Evolutionary conservation across 148 eudicot genomes (phyloP).

Genomic region (Nepenthes gracilis): DNA sequence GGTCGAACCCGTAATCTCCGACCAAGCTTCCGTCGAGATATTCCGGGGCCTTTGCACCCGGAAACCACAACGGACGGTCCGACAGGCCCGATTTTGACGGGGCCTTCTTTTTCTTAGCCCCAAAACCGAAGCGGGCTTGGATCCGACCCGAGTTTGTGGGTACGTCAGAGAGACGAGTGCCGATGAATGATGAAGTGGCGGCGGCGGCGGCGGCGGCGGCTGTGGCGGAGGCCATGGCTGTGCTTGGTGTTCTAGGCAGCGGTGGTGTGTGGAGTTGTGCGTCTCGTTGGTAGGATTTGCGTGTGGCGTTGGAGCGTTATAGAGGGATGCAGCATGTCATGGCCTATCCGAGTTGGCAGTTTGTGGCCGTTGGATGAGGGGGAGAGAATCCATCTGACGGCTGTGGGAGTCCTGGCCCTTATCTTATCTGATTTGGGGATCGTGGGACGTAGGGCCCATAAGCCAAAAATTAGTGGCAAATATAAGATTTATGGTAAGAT

Average conservation of each 20-base stretch:
- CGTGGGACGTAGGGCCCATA: too few species aligned
- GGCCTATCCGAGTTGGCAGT: slow-evolving; percentile 28
- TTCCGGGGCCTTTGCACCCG: slow-evolving; percentile 78
- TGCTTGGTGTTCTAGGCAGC: not conserved
- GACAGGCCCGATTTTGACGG: slow-evolving; percentile 21
- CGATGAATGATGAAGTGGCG: slow-evolving; percentile 63
- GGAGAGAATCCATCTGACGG: slow-evolving; percentile 64
- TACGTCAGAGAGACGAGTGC: slow-evolving; percentile 52
- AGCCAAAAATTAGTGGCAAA: too few species aligned
- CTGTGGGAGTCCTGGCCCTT: slow-evolving; percentile 30
- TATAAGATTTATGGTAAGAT: too few species aligned
- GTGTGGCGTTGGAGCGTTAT: slow-evolving; percentile 5
- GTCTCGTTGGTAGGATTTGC: not conserved
- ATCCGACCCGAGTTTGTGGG: slow-evolving; percentile 33
- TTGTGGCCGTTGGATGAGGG: slow-evolving; percentile 40
- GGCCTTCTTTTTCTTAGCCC: slow-evolving; percentile 28
- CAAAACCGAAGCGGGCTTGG: slow-evolving; percentile 76
- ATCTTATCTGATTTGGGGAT: slow-evolving; percentile 67
- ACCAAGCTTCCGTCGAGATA: slow-evolving; percentile 64
- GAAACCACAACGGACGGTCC: slow-evolving; percentile 85
- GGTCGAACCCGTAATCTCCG: slow-evolving; percentile 94
- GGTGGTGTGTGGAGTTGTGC: slow-evolving; percentile 2
- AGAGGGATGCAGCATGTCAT: slow-evolving; percentile 21
- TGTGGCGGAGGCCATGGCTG: slow-evolving; percentile 14
- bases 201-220: slow-evolving; percentile 59